Conservation (phyloP, 306 rosid genomes). For the Vicia faba region DNA sequence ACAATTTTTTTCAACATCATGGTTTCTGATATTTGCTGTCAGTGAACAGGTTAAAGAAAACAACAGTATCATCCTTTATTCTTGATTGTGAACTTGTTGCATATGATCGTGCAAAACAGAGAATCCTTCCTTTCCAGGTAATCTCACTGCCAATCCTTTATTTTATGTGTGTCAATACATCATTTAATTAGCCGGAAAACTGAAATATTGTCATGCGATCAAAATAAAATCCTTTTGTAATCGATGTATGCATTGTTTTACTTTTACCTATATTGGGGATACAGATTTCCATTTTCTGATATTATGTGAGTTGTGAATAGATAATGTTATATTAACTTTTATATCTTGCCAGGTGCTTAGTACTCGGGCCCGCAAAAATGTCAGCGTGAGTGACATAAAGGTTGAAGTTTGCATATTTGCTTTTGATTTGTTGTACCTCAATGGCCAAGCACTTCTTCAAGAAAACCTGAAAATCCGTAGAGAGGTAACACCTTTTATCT, state of each 20-base stretch:
- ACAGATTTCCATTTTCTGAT: conserved; percentile 24
- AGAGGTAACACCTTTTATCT: conserved; percentile 58
- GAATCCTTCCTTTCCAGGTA: conserved; percentile 91
- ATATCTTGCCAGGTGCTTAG: conserved; percentile 71
- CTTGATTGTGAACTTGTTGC: conserved; percentile 96
- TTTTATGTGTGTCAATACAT: conserved; percentile 14
- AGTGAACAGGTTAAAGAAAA: conserved; percentile 75
- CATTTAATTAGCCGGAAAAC: conserved; percentile 1
- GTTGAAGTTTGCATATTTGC: conserved; percentile 83
- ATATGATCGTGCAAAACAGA: conserved; percentile 63
- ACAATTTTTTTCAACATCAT: conserved; percentile 1
- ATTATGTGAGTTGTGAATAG: conserved; percentile 20
- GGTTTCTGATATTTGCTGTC: conserved; percentile 45
- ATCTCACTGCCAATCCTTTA: conserved; percentile 14
- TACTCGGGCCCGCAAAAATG: conserved; percentile 95
- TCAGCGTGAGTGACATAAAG: conserved; percentile 65
- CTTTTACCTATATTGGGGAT: conserved; percentile 13
- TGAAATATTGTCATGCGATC: neutral
- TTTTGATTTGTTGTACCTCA: conserved; percentile 82
- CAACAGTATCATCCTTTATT: conserved; percentile 75
- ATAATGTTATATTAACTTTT: conserved; percentile 32
- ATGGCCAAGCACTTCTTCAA: conserved; percentile 78
- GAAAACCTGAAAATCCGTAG: conserved; percentile 77
- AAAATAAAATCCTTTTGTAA: conserved; percentile 13
- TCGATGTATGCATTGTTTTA: neutral